Conservation (phyloP, 805 yeast genomes). For the Yarrowia hollandica region DNA sequence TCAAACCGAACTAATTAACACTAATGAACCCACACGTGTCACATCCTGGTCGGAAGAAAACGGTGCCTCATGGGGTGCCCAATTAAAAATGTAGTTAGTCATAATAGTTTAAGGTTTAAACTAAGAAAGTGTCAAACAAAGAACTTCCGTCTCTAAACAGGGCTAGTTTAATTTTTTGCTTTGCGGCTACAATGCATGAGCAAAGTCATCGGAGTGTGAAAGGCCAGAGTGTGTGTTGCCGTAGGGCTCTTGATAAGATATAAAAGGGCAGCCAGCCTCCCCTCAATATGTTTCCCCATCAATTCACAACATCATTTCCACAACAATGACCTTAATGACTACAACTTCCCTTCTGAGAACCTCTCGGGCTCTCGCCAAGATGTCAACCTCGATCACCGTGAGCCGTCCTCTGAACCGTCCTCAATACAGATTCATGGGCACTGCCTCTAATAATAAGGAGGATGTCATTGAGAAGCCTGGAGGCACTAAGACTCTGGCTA, state of each 20-base stretch:
- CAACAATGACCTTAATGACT: conserved; percentile 7
- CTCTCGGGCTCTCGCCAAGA: not conserved
- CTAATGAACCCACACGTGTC: conserved; percentile 1
- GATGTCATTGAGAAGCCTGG: not conserved
- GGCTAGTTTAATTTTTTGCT: not conserved
- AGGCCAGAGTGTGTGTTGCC: not conserved
- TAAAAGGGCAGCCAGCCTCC: not conserved
- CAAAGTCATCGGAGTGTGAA: conserved; percentile 4
- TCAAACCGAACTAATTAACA: not conserved
- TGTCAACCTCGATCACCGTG: not conserved
- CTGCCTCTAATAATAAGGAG: not conserved
- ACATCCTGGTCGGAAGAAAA: not conserved
- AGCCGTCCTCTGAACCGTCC: no score
- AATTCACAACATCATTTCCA: not conserved
- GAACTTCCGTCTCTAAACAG: not conserved
- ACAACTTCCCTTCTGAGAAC: conserved; percentile 12
- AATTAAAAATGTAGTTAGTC: not conserved
- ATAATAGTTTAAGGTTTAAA: not conserved
- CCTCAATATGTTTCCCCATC: not conserved
- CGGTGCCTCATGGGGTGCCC: not conserved
- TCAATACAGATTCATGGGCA: conserved; percentile 2
- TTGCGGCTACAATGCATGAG: conserved; percentile 11
- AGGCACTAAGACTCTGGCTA: conserved; percentile 8
- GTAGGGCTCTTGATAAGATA: not conserved
- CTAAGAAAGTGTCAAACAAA: not conserved